Conservation (phyloP, 2,329 filamentous ascomycete species). For the Cladosporium sp. region DNA sequence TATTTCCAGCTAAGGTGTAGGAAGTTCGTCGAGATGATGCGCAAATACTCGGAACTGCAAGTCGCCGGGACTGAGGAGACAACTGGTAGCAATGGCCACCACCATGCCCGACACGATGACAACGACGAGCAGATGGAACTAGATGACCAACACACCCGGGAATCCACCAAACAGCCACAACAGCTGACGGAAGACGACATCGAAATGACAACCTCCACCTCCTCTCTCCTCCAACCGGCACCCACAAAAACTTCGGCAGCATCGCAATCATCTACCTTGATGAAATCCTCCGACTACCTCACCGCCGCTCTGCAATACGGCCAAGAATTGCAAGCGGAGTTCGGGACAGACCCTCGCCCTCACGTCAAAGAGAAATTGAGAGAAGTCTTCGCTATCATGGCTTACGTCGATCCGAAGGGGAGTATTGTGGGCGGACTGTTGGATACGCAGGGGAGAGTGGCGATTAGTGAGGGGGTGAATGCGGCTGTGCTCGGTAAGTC, state of each 20-base stretch:
- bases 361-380: conserved; percentile 70
- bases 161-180: conserved; percentile 19
- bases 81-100: conserved; percentile 28
- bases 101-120: conserved; percentile 31
- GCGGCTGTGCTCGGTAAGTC: conserved; percentile 80
- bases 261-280: conserved; percentile 7
- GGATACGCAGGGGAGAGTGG: conserved; percentile 67
- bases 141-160: conserved; percentile 46
- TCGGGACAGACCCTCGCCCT: conserved; percentile 63
- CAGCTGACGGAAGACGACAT: conserved; percentile 11
- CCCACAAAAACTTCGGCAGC: conserved; percentile 31
- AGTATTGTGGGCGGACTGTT: conserved; percentile 77
- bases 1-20: conserved; percentile 84
- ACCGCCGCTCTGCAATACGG: conserved; percentile 74
- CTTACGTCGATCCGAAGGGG: conserved; percentile 75
- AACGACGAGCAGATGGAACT: conserved; percentile 51
- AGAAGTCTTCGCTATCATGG: conserved; percentile 84
- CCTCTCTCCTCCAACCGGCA: conserved; percentile 19
- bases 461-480: conserved; percentile 90
- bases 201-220: no score
- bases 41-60: conserved; percentile 64
- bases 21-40: conserved; percentile 94
- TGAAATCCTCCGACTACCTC: conserved; percentile 51
- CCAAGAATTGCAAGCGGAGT: conserved; percentile 71
- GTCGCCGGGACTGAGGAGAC: conserved; percentile 28